A percentile compares a stretch with the other conserved stretches of the same genome.
Conservation (phyloP, 192 early-diverging fungal genomes). For the Ambispora gerdemannii region DNA sequence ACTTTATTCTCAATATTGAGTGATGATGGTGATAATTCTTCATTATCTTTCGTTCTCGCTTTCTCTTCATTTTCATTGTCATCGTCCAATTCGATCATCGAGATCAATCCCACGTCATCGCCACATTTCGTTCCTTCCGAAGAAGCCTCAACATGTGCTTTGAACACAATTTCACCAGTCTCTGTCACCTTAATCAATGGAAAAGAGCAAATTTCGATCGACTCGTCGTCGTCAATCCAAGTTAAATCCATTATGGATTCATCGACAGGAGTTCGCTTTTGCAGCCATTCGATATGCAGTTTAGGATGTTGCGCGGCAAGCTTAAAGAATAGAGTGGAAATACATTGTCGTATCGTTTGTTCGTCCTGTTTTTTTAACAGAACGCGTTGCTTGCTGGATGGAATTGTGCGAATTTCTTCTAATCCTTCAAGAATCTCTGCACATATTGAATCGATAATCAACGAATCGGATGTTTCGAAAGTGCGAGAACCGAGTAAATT, state of each 20-base stretch:
- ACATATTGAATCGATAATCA: not conserved
- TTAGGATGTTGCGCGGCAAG: not conserved
- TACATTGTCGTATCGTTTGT: not conserved
- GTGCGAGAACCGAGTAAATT: not conserved
- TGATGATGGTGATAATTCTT: too few relatives aligned
- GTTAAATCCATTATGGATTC: not conserved
- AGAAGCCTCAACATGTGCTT: not conserved
- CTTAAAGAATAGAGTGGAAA: not conserved
- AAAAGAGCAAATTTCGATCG: not conserved
- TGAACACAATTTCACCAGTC: not conserved
- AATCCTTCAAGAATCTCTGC: not conserved
- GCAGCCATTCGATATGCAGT: not conserved
- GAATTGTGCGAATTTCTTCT: not conserved
- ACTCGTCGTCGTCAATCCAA: not conserved
- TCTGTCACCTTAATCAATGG: not conserved
- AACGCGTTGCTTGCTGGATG: not conserved
- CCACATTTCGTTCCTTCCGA: not conserved
- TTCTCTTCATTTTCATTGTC: too few relatives aligned
- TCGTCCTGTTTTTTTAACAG: not conserved
- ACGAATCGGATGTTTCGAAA: not conserved
- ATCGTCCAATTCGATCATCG: too few relatives aligned
- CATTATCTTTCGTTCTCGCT: too few relatives aligned
- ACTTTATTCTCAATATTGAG: too few relatives aligned
- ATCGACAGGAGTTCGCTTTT: not conserved
- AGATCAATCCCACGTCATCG: not conserved